Percentiles rank a stretch among this genome's conserved stretches.
phyloP scores from a whole-genome alignment of 768 basidiomycete species.

The Lepiota brunneoincarnata region DNA sequence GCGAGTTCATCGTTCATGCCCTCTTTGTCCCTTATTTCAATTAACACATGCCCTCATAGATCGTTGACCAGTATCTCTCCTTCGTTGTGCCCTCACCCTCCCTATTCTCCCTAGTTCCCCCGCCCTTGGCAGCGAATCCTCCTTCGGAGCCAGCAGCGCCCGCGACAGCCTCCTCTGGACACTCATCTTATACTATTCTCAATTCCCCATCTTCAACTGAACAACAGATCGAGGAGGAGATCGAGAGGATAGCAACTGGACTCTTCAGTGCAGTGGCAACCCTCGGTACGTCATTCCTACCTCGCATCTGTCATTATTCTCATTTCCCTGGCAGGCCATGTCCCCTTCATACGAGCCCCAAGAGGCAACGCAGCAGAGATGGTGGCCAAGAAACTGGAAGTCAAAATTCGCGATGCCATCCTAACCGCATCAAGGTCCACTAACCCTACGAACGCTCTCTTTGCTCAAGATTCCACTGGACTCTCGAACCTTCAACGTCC shows the following conservation, averaged over 20 bases:
- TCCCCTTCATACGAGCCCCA: slow-evolving; percentile 93
- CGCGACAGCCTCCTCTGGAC: slow-evolving; percentile 26
- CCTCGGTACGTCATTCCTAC: slow-evolving; percentile 50
- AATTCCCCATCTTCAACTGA: slow-evolving; percentile 92
- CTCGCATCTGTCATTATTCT: neutral
- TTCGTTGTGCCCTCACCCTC: slow-evolving; percentile 93
- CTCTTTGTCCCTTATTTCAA: neutral
- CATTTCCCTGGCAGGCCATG: slow-evolving; percentile 55
- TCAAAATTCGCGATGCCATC: slow-evolving; percentile 84
- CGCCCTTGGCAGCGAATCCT: slow-evolving; percentile 28
- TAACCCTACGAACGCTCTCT: slow-evolving; percentile 54
- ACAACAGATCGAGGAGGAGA: slow-evolving; percentile 87
- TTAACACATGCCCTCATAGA: slow-evolving; percentile 39
- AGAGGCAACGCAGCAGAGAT: slow-evolving; percentile 98
- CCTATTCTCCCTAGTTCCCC: slow-evolving; percentile 85
- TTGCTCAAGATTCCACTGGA: slow-evolving; percentile 78
- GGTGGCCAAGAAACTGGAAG: slow-evolving; percentile 96
- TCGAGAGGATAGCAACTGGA: slow-evolving; percentile 87
- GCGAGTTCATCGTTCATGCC: slow-evolving; percentile 32
- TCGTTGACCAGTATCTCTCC: slow-evolving; percentile 95
- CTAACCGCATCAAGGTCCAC: slow-evolving; percentile 67
- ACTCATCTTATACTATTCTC: slow-evolving; percentile 73
- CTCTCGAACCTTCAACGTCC: slow-evolving; percentile 87
- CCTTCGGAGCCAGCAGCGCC: slow-evolving; percentile 32
- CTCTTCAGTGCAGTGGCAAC: slow-evolving; percentile 91